A percentile compares a stretch with the other conserved stretches of the same genome.
phyloP scores from a whole-genome alignment of 2,329 filamentous ascomycete species.

The Periconia digitata region DNA sequence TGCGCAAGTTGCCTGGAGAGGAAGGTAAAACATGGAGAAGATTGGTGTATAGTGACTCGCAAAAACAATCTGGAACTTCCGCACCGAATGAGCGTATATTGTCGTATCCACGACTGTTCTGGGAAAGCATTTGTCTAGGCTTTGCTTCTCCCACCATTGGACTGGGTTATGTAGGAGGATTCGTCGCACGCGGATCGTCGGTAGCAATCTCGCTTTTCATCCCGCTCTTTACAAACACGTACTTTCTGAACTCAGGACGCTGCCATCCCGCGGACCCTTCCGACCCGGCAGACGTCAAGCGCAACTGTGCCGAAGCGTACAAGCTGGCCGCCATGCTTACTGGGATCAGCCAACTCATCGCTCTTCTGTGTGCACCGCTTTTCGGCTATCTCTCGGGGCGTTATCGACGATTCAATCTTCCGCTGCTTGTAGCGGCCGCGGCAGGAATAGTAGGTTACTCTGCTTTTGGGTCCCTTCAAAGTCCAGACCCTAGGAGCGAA shows the following conservation, averaged over 20 bases:
- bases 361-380: slow-evolving; percentile 78
- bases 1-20: slow-evolving; percentile 70
- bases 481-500: slow-evolving; percentile 72
- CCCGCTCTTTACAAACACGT: slow-evolving; percentile 88
- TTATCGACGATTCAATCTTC: slow-evolving; percentile 66
- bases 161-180: slow-evolving; percentile 88
- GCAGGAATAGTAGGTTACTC: slow-evolving; percentile 79
- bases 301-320: slow-evolving; percentile 83
- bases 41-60: slow-evolving; percentile 32
- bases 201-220: slow-evolving; percentile 96
- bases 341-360: slow-evolving; percentile 83
- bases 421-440: slow-evolving; percentile 70
- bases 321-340: slow-evolving; percentile 84
- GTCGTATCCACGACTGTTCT: slow-evolving; percentile 53
- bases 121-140: slow-evolving; percentile 58
- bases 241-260: slow-evolving; percentile 78
- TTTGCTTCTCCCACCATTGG: slow-evolving; percentile 76
- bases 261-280: slow-evolving; percentile 59
- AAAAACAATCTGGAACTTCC: slow-evolving; percentile 20
- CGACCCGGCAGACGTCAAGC: slow-evolving; percentile 67
- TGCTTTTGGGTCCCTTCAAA: slow-evolving; percentile 72
- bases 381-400: slow-evolving; percentile 85
- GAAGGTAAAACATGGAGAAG: slow-evolving; percentile 70
- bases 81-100: slow-evolving; percentile 58
- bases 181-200: slow-evolving; percentile 90